Base-by-base conservation (phyloP, 73 alveolate species). In the Paraurostyla sp. region DNA sequence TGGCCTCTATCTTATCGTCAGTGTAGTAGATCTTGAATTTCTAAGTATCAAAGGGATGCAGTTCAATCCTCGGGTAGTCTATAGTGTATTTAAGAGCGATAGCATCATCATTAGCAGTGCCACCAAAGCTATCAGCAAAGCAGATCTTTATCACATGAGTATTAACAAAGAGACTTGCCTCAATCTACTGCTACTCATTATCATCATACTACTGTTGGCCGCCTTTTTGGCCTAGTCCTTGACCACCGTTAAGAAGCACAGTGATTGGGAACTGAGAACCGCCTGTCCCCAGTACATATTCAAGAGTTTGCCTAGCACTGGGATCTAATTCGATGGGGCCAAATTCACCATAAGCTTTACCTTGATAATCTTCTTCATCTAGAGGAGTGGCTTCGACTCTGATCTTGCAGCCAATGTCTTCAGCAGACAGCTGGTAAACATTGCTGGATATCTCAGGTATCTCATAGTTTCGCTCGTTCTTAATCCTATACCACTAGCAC, bases 321-420 rank as follows among this genome's bases (percentile, higher is more conserved):
- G 96, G 96, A 27, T 91, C 96, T 18, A 91, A 50, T 29, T 60
- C 73, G 0, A 91, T 87, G 15, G 96, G 96, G 7, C 96, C 96
- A 41, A 91, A 91, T 52, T 91, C 96, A 29, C 93, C 96, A 49
- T 30, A 35, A 0, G 92, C 92, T 27, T 46, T 73, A 22, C 90
- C 92, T 13, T 46, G 78, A 16, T 49, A 41, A 13, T 35, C 33
- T n/a, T 91, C 96, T 27, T 91, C 96, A 54, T 91, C 96, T 6
- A 63, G 25, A 36, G 96, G 96, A 0, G 80, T 75, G 52, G 91
- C 92, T 38, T 80, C 93, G 18, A 84, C 80, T 59, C 90, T 68
- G n/a, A 91, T 91, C 38, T 71, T 84, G 71, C 96, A 91, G 18
- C 92, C 92, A 30, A 91, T 87, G 49, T 91, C 96, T 33, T 91